These are phyloP conservation scores for Leccinum pellstonianum DNA, from an alignment of 768 basidiomycete species.

Conservation along the genomic window DNA sequence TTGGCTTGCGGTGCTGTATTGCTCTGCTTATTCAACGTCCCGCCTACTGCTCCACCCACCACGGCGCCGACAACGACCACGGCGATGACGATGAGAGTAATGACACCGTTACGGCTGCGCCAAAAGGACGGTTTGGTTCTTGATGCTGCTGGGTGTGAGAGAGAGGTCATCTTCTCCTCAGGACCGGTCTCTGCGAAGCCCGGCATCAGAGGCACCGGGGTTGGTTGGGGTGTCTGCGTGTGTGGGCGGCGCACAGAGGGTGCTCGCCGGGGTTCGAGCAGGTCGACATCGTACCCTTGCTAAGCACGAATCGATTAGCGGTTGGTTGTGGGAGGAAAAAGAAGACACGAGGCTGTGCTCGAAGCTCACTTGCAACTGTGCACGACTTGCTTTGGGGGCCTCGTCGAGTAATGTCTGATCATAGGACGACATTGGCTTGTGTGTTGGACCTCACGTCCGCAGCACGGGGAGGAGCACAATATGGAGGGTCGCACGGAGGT, in stretches of 20 bases:
- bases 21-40: conserved; percentile 35
- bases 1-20: neutral
- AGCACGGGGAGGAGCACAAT: neutral
- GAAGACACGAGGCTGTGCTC: conserved; percentile 15
- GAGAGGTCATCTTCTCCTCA: conserved; percentile 12
- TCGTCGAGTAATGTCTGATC: conserved; percentile 40
- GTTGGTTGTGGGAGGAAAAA: too few relatives aligned
- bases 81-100: conserved; percentile 36
- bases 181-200: conserved; percentile 11
- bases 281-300: conserved; percentile 56
- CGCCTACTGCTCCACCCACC: conserved; percentile 61
- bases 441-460: neutral
- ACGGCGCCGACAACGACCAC: conserved; percentile 49
- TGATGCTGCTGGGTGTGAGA: neutral
- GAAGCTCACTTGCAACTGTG: conserved; percentile 42
- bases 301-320: conserved; percentile 17
- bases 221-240: conserved; percentile 9
- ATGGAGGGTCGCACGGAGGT: conserved; percentile 8
- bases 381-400: conserved; percentile 42
- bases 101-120: conserved; percentile 44
- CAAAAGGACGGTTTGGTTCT: conserved; percentile 41
- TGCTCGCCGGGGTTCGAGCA: conserved; percentile 35
- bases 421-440: conserved; percentile 33
- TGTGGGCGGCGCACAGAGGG: conserved; percentile 19
- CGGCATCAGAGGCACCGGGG: conserved; percentile 11